A percentile compares a stretch with the other conserved stretches of the same genome.
Evolutionary conservation across 2,329 filamentous ascomycete species (phyloP).

Genomic region (Phialocephala sp.): DNA sequence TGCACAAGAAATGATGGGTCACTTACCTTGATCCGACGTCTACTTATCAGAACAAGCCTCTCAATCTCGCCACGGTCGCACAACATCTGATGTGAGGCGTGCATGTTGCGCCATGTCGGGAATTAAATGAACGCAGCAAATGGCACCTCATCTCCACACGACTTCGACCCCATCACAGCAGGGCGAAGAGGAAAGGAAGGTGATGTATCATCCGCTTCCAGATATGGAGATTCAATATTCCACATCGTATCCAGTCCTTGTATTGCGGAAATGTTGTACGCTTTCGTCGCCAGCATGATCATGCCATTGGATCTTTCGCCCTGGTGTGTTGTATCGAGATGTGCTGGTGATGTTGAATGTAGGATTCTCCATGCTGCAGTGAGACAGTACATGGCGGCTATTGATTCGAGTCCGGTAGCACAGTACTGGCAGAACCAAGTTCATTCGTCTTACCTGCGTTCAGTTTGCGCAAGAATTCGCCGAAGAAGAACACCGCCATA

Average conservation of each 20-base stretch:
- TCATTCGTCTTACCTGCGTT: background rate
- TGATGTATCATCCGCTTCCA: background rate
- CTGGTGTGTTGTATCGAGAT: background rate
- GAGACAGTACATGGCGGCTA: background rate
- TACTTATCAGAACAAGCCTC: background rate
- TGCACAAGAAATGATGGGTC: too few species aligned
- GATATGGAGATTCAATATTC: background rate
- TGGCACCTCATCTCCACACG: background rate
- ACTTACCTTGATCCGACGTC: background rate
- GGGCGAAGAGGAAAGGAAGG: conserved; percentile 2
- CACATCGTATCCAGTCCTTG: background rate
- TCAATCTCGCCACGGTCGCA: conserved; percentile 4
- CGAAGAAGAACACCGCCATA: background rate
- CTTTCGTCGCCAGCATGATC: background rate
- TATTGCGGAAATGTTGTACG: background rate
- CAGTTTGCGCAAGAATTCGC: background rate
- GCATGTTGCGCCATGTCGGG: background rate
- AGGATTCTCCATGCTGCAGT: background rate
- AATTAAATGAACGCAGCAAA: background rate
- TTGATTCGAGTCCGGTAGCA: conserved; percentile 3
- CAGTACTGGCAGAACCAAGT: background rate
- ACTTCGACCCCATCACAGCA: background rate
- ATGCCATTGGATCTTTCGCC: background rate
- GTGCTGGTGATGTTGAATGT: conserved; percentile 2
- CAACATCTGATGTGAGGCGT: conserved; percentile 9